Evolutionary conservation across 192 early-diverging fungal species (phyloP).

Genomic region (Podila verticillata): DNA sequence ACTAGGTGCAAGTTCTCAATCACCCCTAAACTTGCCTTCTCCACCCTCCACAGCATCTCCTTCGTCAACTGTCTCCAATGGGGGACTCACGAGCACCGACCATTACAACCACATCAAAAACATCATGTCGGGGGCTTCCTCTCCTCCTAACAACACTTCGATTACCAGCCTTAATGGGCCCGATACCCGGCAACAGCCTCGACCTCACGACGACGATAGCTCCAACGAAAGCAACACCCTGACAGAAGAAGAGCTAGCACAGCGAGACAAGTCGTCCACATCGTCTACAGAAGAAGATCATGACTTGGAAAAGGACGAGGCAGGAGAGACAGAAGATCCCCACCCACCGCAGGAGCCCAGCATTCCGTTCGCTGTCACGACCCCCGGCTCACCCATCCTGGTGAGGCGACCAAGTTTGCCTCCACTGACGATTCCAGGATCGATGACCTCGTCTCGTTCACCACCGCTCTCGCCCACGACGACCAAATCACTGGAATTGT

Average conservation of each 20-base stretch:
- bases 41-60: too few species aligned
- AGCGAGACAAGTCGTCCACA: conserved; percentile 5
- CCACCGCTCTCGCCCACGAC: conserved; percentile 23
- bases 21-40: not conserved
- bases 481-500: conserved; percentile 26
- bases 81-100: conserved; percentile 5
- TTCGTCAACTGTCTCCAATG: not conserved
- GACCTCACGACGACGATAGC: not conserved
- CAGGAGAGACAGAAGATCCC: conserved; percentile 12
- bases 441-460: conserved; percentile 5
- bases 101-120: conserved; percentile 45
- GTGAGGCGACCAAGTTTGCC: conserved; percentile 16
- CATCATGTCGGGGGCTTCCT: conserved; percentile 6
- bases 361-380: conserved; percentile 38
- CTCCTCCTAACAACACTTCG: not conserved
- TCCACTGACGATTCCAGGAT: conserved; percentile 23
- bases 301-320: not conserved
- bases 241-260: conserved; percentile 10
- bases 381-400: conserved; percentile 36
- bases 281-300: conserved; percentile 3
- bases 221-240: conserved; percentile 21
- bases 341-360: conserved; percentile 30
- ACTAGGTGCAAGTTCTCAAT: not conserved
- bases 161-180: not conserved
- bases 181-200: conserved; percentile 4